phyloP scores from a whole-genome alignment of 805 yeast species.

The Saccharomycopsis sp. region DNA sequence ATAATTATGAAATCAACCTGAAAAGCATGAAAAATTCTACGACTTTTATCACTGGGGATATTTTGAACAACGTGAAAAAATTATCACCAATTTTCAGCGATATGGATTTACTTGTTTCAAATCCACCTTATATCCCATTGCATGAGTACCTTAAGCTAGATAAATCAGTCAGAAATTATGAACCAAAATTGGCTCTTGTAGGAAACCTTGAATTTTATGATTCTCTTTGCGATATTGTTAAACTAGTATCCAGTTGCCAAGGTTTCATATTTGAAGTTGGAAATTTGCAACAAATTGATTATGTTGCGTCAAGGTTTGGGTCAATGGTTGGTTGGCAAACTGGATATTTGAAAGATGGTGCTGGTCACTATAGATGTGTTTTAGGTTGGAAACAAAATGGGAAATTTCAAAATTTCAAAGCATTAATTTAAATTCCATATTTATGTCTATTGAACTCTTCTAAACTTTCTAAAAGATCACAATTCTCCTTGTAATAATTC shows the following conservation, averaged over 20 bases:
- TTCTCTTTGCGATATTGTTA: conserved; percentile 43
- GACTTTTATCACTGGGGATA: conserved; percentile 5
- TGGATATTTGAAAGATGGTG: conserved; percentile 44
- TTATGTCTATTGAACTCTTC: not conserved
- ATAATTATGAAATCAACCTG: conserved; percentile 30
- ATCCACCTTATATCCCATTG: conserved; percentile 81
- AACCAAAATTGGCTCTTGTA: conserved; percentile 72
- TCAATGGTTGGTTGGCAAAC: conserved; percentile 38
- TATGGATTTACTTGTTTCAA: conserved; percentile 61
- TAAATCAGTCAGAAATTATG: conserved; percentile 59
- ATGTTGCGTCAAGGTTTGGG: conserved; percentile 27
- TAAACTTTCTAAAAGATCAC: not conserved
- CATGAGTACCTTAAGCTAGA: conserved; percentile 43
- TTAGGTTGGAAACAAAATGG: conserved; percentile 45
- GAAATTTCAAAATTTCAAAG: not conserved
- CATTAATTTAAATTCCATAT: not conserved
- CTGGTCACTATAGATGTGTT: conserved; percentile 50
- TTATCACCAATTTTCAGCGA: not conserved
- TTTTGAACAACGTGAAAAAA: conserved; percentile 16
- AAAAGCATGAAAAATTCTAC: conserved; percentile 3
- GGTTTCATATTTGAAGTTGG: conserved; percentile 80
- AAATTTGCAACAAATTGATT: conserved; percentile 45
- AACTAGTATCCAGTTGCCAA: conserved; percentile 34
- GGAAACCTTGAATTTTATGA: conserved; percentile 71
- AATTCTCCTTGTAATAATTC: not conserved